phyloP scores from a whole-genome alignment of 2,329 filamentous ascomycete genomes.

The Penicillium frequentans region DNA sequence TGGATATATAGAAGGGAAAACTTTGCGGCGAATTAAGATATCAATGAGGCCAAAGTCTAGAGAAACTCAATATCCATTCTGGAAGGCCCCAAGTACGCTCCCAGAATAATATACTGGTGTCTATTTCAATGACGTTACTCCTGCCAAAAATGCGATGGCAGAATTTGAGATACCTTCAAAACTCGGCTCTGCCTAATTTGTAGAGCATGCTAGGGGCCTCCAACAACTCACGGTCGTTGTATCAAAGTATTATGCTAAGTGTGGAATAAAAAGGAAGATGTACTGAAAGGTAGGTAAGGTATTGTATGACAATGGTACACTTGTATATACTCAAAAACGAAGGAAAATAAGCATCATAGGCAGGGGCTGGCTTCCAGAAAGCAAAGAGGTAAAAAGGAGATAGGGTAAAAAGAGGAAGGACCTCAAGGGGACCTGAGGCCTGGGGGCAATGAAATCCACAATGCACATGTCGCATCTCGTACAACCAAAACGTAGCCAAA shows the following conservation, averaged over 20 bases:
- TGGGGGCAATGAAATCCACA: not conserved
- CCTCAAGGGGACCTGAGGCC: not conserved
- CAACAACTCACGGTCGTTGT: not conserved
- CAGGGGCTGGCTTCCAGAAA: slow-evolving; percentile 19
- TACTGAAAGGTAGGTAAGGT: slow-evolving; percentile 21
- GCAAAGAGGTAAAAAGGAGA: slow-evolving; percentile 7
- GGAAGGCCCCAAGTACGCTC: too few species aligned
- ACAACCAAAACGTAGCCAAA: slow-evolving; percentile 6
- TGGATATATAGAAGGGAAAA: too few species aligned
- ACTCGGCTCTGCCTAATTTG: too few species aligned
- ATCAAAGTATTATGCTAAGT: not conserved
- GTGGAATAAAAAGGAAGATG: slow-evolving; percentile 7
- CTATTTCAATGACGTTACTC: slow-evolving; percentile 25
- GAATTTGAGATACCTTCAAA: too few species aligned
- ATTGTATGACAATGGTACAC: slow-evolving; percentile 25
- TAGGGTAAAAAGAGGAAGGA: slow-evolving; percentile 8
- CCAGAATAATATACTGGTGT: too few species aligned
- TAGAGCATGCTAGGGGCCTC: too few species aligned
- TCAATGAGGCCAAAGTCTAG: too few species aligned
- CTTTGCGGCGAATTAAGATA: too few species aligned
- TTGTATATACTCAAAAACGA: slow-evolving; percentile 27
- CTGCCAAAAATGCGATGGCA: too few species aligned
- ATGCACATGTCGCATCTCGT: slow-evolving; percentile 2
- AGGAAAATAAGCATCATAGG: slow-evolving; percentile 11
- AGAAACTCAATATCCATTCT: too few species aligned